Conservation (phyloP, 495 filamentous ascomycete species). For the Neurospora sp. region DNA sequence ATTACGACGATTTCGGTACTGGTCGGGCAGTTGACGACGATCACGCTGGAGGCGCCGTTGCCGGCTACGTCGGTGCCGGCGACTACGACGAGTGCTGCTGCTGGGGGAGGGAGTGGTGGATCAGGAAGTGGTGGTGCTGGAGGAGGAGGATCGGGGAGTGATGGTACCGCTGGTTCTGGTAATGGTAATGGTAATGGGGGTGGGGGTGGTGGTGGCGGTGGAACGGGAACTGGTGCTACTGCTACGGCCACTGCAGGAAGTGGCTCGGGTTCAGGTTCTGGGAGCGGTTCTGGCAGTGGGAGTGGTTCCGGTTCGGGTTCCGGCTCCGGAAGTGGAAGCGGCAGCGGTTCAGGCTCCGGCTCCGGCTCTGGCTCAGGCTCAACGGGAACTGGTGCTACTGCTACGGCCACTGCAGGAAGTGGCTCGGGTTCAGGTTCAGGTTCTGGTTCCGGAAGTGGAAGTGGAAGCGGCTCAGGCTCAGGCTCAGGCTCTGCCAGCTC, state of each 20-base stretch:
- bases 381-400: neutral
- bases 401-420: neutral
- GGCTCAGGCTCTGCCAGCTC: conserved; percentile 3
- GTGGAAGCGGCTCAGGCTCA: neutral
- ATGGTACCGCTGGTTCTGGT: neutral
- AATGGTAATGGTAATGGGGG: neutral
- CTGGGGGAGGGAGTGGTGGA: neutral
- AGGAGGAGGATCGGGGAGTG: neutral
- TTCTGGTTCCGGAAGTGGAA: neutral
- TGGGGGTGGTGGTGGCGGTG: neutral
- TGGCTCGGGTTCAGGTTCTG: neutral
- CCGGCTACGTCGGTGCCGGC: conserved; percentile 6
- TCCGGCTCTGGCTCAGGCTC: too few species aligned
- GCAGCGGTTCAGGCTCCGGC: neutral
- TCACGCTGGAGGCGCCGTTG: conserved; percentile 16
- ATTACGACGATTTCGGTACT: conserved; percentile 30
- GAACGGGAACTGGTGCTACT: neutral
- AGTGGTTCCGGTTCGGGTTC: neutral
- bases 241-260: neutral
- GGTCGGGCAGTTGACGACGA: conserved; percentile 19
- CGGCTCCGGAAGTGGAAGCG: neutral
- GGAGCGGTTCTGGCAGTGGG: neutral
- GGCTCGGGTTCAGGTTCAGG: neutral
- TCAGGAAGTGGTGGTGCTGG: neutral
- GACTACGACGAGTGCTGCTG: neutral